These are phyloP conservation scores for Takakia lepidozioides DNA, from an alignment of 225 moss, liverwort and hornwort species.

Conservation along the genomic window DNA sequence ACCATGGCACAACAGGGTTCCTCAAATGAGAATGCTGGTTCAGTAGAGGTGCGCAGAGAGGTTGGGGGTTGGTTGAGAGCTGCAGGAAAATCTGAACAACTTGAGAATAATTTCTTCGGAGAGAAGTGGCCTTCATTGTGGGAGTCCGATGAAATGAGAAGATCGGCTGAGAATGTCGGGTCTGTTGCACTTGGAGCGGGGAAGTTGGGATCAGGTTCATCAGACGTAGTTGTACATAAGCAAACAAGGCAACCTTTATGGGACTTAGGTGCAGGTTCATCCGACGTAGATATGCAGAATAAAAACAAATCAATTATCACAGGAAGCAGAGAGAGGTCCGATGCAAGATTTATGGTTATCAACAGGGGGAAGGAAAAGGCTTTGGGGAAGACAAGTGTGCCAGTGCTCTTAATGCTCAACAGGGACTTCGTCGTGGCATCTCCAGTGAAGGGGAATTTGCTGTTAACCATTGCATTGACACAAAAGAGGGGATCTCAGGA, in stretches of 20 bases:
- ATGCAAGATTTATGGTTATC: neutral
- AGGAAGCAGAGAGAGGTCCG: too few relatives aligned
- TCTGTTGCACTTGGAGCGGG: neutral
- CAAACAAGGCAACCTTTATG: too few relatives aligned
- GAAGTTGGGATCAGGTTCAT: too few relatives aligned
- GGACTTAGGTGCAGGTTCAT: too few relatives aligned
- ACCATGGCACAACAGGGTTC: neutral
- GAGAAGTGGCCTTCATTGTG: neutral
- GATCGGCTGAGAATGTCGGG: too few relatives aligned
- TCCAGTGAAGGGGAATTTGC: slow-evolving; percentile 47
- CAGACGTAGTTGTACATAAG: too few relatives aligned
- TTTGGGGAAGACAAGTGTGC: neutral
- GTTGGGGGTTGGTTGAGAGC: slow-evolving; percentile 5
- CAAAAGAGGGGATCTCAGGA: neutral
- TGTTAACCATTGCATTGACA: slow-evolving; percentile 47
- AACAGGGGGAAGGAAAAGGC: too few relatives aligned
- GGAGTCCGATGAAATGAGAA: neutral
- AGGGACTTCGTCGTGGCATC: slow-evolving; percentile 57
- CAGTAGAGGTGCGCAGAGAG: neutral
- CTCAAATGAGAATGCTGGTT: neutral
- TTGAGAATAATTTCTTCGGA: neutral
- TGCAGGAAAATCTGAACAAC: neutral
- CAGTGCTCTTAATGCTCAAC: slow-evolving; percentile 39
- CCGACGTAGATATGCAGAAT: neutral
- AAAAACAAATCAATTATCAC: neutral